These are phyloP conservation scores for Porphyra umbilicalis DNA, from an alignment of 31 red algal species.

Conservation along the genomic window DNA sequence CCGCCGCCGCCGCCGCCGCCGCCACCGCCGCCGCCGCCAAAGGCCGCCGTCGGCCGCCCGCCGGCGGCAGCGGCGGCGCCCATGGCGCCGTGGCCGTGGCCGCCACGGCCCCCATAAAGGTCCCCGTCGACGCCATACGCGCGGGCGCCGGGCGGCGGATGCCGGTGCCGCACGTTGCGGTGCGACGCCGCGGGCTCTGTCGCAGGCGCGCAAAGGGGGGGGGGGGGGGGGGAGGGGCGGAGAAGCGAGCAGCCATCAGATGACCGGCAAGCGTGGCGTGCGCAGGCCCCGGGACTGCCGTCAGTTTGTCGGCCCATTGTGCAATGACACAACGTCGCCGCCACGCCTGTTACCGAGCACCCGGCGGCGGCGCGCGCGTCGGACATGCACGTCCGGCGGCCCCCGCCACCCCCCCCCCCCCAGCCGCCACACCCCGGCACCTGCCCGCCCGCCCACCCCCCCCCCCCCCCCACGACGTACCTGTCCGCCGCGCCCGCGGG, in stretches of 20 bases:
- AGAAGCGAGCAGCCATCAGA: too few relatives aligned
- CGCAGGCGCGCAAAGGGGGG: not conserved
- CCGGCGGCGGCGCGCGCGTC: too few relatives aligned
- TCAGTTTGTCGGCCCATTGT: too few relatives aligned
- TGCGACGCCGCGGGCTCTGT: not conserved
- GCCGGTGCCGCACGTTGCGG: not conserved
- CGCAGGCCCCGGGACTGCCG: too few relatives aligned
- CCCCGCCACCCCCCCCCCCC: too few relatives aligned
- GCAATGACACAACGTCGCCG: too few relatives aligned
- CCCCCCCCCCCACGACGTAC: not conserved
- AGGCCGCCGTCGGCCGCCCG: not conserved
- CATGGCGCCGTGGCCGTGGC: not conserved
- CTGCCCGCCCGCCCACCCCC: too few relatives aligned
- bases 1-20: slow-evolving; percentile 75
- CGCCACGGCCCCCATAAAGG: not conserved
- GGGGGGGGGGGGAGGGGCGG: too few relatives aligned
- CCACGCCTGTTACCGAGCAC: too few relatives aligned
- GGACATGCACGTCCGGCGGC: too few relatives aligned
- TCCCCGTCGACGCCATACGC: not conserved
- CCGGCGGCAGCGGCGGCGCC: not conserved
- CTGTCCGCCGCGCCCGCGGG: not conserved
- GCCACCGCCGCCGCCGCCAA: not conserved
- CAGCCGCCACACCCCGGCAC: not conserved
- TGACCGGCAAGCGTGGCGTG: too few relatives aligned
- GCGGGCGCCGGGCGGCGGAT: not conserved